A percentile compares a stretch with the other conserved stretches of the same genome.
These are phyloP conservation scores for Pyrus hybrid DNA, from an alignment of 331 rosid genomes.

Conservation along the genomic window DNA sequence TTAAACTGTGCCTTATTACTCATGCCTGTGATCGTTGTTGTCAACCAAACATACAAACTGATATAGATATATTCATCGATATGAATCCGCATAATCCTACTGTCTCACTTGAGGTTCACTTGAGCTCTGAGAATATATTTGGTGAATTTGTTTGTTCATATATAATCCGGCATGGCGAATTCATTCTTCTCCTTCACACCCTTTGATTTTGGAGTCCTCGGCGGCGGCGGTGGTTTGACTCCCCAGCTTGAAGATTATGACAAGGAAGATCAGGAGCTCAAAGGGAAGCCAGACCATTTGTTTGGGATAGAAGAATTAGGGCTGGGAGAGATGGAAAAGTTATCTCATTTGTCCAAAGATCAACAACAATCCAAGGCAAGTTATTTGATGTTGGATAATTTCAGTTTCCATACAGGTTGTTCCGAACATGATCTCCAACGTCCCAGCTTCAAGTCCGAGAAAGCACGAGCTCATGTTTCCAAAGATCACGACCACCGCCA, in stretches of 20 bases:
- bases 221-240: not conserved
- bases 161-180: conserved; percentile 14
- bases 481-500: conserved; percentile 17
- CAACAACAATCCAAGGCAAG: conserved; percentile 17
- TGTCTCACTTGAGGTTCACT: not conserved
- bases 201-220: conserved; percentile 26
- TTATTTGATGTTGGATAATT: conserved; percentile 21
- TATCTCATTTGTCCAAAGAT: conserved; percentile 6
- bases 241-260: conserved; percentile 15
- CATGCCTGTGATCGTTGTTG: not conserved
- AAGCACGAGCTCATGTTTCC: conserved; percentile 13
- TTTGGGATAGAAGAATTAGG: conserved; percentile 7
- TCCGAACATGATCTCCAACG: not conserved
- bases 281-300: conserved; percentile 8
- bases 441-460: not conserved
- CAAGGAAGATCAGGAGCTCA: conserved; percentile 6
- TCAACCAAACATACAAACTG: not conserved
- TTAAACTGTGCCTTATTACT: not conserved
- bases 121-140: not conserved
- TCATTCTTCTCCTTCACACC: conserved; percentile 23
- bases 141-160: not conserved
- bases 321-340: not conserved
- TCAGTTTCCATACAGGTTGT: conserved; percentile 11
- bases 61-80: not conserved
- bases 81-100: conserved; percentile 3